A percentile compares a stretch with the other conserved stretches of the same genome.
These are phyloP conservation scores for Phytophthora tentaculata DNA, from an alignment of 352 stramenopile genomes.

Conservation along the genomic window DNA sequence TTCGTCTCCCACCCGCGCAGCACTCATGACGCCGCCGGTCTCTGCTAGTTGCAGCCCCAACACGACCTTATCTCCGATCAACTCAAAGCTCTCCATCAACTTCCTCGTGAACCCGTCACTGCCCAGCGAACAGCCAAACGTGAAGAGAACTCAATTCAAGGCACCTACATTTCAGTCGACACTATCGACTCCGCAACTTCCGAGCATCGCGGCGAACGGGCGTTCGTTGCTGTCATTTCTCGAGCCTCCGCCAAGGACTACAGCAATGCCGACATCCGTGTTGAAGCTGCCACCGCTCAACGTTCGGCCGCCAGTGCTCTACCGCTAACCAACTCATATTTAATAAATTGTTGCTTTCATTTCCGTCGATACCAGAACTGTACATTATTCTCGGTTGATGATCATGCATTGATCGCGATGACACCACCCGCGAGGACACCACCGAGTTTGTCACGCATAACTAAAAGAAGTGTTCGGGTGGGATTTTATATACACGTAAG, in stretches of 20 bases:
- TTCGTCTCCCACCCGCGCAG: slow-evolving; percentile 29
- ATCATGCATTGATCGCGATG: not conserved
- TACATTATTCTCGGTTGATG: not conserved
- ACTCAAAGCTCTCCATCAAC: slow-evolving; percentile 59
- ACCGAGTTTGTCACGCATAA: no score
- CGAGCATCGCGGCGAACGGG: slow-evolving; percentile 9
- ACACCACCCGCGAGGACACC: not conserved
- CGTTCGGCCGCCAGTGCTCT: slow-evolving; percentile 25
- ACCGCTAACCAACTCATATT: slow-evolving; percentile 29
- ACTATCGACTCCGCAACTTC: not conserved
- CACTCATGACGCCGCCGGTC: slow-evolving; percentile 22
- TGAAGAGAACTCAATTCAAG: slow-evolving; percentile 1
- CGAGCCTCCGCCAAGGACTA: slow-evolving; percentile 6
- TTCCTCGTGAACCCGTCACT: slow-evolving; percentile 54
- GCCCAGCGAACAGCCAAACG: slow-evolving; percentile 4
- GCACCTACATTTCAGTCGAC: slow-evolving; percentile 7
- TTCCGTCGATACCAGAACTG: not conserved
- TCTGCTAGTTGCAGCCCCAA: slow-evolving; percentile 11
- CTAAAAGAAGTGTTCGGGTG: no score
- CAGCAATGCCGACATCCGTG: not conserved
- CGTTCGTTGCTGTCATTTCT: slow-evolving; percentile 40
- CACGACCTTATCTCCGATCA: slow-evolving; percentile 29
- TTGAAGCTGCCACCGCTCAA: slow-evolving; percentile 24
- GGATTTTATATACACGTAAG: no score
- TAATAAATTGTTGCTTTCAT: slow-evolving; percentile 6